Percentiles rank a stretch among this genome's conserved stretches.
Conservation (phyloP, 1,139 yeast species). For the Kodamaea arcana region DNA sequence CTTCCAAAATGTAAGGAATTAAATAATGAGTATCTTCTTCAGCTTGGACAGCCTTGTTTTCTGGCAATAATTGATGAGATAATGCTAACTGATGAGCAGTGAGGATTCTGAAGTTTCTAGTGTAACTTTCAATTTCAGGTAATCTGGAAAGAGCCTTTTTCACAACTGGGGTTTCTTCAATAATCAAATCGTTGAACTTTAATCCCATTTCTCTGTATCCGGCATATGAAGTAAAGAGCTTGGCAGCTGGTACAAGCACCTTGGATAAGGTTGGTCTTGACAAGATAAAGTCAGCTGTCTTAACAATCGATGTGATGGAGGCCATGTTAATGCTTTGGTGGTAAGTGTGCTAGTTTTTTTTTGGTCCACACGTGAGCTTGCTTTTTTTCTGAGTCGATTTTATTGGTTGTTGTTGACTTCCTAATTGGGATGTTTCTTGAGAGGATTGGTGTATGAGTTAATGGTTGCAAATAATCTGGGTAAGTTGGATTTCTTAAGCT, state of each 20-base stretch:
- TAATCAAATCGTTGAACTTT: constrained; percentile 79
- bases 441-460: too few species aligned
- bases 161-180: constrained; percentile 82
- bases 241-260: constrained; percentile 75
- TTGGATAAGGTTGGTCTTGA: constrained; percentile 76
- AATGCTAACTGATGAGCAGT: constrained; percentile 88
- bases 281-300: constrained; percentile 75
- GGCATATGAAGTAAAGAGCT: constrained; percentile 64
- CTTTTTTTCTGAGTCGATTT: not conserved
- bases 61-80: constrained; percentile 81
- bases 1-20: constrained; percentile 86
- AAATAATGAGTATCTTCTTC: constrained; percentile 85
- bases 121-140: constrained; percentile 78
- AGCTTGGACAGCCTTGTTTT: constrained; percentile 70
- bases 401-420: constrained; percentile 1
- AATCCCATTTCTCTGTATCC: constrained; percentile 95
- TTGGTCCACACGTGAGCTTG: not conserved
- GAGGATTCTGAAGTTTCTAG: constrained; percentile 86
- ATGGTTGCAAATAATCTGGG: too few species aligned
- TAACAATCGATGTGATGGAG: constrained; percentile 77
- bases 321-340: constrained; percentile 40
- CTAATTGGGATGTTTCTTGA: too few species aligned
- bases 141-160: constrained; percentile 87
- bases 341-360: constrained; percentile 1
- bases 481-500: too few species aligned